Base-by-base conservation (phyloP, 305 asterid genomes). In the Solanum hybrid region DNA sequence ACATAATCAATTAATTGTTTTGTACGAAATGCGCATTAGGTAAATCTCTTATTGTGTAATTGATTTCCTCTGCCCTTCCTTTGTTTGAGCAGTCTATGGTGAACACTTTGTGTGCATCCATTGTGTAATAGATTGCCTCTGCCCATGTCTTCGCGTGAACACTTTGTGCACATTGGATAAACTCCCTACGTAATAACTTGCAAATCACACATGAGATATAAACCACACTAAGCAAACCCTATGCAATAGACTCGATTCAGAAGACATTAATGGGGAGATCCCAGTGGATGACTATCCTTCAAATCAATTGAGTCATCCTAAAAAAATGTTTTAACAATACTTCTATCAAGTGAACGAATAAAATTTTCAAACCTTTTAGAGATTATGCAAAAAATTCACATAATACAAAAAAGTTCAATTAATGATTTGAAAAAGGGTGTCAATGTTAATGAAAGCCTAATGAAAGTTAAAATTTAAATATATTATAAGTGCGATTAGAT, bases 211-310 rank as follows among this genome's bases (percentile, higher is more conserved):
- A 56, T 17, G 10, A 56, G 10, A 56, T 56, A 0, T 56, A 56
- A 56, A 17, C 4, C 0, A 0, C 5, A 17, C 1, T 17, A 56
- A 17, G 4, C 69, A 56, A 56, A 2, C 0, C 0, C 4, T 17
- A 17, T 56, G 69, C 69, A 17, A 56, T 0, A 56, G 0, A 17
- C 0, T 56, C 1, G 0, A 56, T 17, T 56, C 0, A 7, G 0
- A 56, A 56, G 10, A 0, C 24, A 3, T 17, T 56, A 56, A 56
- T 51, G 9, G 22, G 4, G 0, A 17, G 24, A 17, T 56, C 10
- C 10, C 1, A 4, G 1, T 17, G 10, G 0, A 56, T 3, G 24
- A 3, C 24, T 2, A 56, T 0, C 10, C 10, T 17, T 0, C 69
- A 17, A 56, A 17, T 0, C 69, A 56, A 56, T 56, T 17, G n/a